Conservation (phyloP, 768 basidiomycete genomes). For the Termitomyces sp. region DNA sequence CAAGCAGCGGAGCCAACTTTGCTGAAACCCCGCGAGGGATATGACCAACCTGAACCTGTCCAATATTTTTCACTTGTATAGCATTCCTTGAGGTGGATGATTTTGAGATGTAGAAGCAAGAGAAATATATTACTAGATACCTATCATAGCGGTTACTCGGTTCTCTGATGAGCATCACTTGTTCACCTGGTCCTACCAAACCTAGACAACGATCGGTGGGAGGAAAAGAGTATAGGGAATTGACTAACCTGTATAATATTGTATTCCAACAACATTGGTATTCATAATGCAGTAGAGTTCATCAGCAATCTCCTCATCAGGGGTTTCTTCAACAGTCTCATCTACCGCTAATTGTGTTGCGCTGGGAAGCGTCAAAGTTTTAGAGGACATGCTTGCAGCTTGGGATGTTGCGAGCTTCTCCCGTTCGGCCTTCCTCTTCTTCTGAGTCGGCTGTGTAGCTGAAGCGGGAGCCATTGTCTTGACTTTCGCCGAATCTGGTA, state of each 20-base stretch:
- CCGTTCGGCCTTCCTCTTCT: conserved; percentile 40
- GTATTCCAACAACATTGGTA: conserved; percentile 75
- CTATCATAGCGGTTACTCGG: conserved; percentile 66
- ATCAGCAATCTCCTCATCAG: conserved; percentile 50
- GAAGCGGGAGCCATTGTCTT: background rate
- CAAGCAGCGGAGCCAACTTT: conserved; percentile 69
- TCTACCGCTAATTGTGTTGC: conserved; percentile 25
- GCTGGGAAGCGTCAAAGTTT: conserved; percentile 4
- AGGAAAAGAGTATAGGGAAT: conserved; percentile 4
- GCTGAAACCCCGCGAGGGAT: conserved; percentile 56
- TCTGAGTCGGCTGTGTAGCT: conserved; percentile 24
- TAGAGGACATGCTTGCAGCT: background rate
- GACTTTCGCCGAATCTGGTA: conserved; percentile 43
- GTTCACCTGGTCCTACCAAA: conserved; percentile 75
- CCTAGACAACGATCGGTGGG: conserved; percentile 35
- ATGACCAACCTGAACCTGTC: conserved; percentile 75
- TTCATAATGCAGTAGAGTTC: conserved; percentile 62
- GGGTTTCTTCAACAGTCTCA: conserved; percentile 39
- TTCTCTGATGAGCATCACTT: conserved; percentile 65
- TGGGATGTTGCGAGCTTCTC: conserved; percentile 17
- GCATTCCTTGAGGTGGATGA: conserved; percentile 51
- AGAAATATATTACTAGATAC: conserved; percentile 25
- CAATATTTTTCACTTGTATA: conserved; percentile 79
- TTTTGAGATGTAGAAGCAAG: background rate
- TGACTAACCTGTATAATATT: conserved; percentile 67